These are phyloP conservation scores for Brassica napus DNA, from an alignment of 345 rosid species.

Conservation along the genomic window DNA sequence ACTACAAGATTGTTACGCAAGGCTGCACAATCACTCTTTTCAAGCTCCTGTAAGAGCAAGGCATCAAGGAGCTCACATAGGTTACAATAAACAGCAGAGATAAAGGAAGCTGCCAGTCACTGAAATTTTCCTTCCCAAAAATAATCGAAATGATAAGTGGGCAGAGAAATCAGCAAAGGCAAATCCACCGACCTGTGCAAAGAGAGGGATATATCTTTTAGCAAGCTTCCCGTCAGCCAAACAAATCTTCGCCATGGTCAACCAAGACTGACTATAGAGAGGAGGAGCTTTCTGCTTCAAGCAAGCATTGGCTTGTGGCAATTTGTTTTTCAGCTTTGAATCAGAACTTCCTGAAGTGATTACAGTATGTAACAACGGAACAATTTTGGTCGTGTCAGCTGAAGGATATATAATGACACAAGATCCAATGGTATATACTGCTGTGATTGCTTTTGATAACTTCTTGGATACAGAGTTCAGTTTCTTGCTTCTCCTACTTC, in stretches of 20 bases:
- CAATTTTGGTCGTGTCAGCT: no score
- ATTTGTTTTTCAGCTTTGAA: slow-evolving; percentile 56
- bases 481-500: slow-evolving; percentile 54
- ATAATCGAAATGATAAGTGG: neutral
- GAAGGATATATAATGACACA: no score
- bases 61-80: slow-evolving; percentile 2
- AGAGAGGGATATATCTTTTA: slow-evolving; percentile 80
- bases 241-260: slow-evolving; percentile 92
- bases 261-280: slow-evolving; percentile 82
- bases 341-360: no score
- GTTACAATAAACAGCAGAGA: slow-evolving; percentile 11
- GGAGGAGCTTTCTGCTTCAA: slow-evolving; percentile 67
- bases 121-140: neutral
- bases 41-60: slow-evolving; percentile 71
- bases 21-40: slow-evolving; percentile 81
- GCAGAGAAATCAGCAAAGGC: slow-evolving; percentile 1
- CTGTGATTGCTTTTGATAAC: slow-evolving; percentile 59
- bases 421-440: slow-evolving; percentile 76
- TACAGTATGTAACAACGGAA: no score
- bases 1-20: slow-evolving; percentile 92
- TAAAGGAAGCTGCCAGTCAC: neutral
- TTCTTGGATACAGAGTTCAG: slow-evolving; percentile 39
- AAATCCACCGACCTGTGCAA: slow-evolving; percentile 67
- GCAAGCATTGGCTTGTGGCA: slow-evolving; percentile 55
- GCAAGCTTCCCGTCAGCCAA: slow-evolving; percentile 86